Evolutionary conservation across 768 basidiomycete species (phyloP).

Genomic region (Pilatotrama ljubarskyi): DNA sequence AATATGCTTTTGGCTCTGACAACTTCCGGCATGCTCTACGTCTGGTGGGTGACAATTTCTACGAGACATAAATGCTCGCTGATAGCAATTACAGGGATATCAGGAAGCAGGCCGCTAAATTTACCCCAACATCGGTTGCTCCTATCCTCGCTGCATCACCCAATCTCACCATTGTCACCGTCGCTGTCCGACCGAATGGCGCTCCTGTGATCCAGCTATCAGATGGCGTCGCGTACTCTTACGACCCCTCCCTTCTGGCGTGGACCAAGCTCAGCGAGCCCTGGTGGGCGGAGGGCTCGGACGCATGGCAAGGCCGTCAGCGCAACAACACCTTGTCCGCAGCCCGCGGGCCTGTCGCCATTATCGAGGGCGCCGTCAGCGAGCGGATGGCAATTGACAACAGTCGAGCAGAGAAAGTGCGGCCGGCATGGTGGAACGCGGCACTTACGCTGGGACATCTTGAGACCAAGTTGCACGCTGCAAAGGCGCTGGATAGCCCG

Average conservation of each 20-base stretch:
- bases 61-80: not conserved
- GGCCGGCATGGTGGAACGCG: conserved; percentile 78
- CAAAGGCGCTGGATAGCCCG: conserved; percentile 75
- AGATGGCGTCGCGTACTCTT: conserved; percentile 77
- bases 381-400: conserved; percentile 26
- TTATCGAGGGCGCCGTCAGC: conserved; percentile 34
- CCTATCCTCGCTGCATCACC: conserved; percentile 58
- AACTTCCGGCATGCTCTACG: conserved; percentile 65
- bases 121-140: conserved; percentile 63
- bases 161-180: conserved; percentile 62
- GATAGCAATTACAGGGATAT: conserved; percentile 58
- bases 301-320: conserved; percentile 77
- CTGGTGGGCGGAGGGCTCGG: conserved; percentile 86
- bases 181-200: conserved; percentile 76
- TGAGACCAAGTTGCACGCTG: conserved; percentile 78
- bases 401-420: conserved; percentile 38
- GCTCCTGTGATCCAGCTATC: conserved; percentile 75
- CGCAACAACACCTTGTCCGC: conserved; percentile 42
- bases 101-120: conserved; percentile 62
- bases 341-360: conserved; percentile 54
- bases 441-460: conserved; percentile 88
- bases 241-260: conserved; percentile 61
- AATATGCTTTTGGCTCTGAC: conserved; percentile 73
- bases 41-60: conserved; percentile 55
- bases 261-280: conserved; percentile 79